Percentiles rank a stretch among this genome's conserved stretches.
phyloP scores from a whole-genome alignment of 2,329 filamentous ascomycete genomes.

The Endoconidiophora polonica region DNA sequence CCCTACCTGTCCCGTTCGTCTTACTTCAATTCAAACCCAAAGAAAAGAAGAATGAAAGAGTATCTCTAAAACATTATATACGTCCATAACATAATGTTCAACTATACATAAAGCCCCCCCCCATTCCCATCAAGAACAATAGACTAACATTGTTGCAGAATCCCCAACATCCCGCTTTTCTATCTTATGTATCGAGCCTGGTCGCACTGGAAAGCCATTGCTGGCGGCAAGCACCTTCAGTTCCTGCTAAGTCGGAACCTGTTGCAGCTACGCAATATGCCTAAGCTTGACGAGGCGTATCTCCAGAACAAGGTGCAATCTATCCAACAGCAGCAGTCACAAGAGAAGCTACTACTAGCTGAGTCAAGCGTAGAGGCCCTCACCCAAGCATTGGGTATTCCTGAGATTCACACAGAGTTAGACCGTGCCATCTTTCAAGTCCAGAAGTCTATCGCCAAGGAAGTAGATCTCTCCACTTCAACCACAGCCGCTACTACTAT shows the following conservation, averaged over 20 bases:
- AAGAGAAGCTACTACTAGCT: slow-evolving; percentile 15
- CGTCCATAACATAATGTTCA: background rate
- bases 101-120: background rate
- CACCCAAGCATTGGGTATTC: slow-evolving; percentile 44
- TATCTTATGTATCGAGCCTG: slow-evolving; percentile 83
- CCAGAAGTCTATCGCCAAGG: slow-evolving; percentile 30
- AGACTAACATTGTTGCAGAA: slow-evolving; percentile 28
- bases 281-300: slow-evolving; percentile 61
- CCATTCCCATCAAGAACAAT: background rate
- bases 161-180: slow-evolving; percentile 94
- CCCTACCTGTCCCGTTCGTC: no score
- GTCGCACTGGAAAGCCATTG: slow-evolving; percentile 78
- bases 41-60: no score
- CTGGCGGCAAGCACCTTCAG: slow-evolving; percentile 69
- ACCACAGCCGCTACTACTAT: background rate
- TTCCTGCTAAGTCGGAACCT: slow-evolving; percentile 63
- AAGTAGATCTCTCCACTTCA: slow-evolving; percentile 12
- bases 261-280: slow-evolving; percentile 47
- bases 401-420: slow-evolving; percentile 54
- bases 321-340: slow-evolving; percentile 14
- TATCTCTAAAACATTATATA: no score
- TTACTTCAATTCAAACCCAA: no score
- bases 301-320: slow-evolving; percentile 15
- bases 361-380: slow-evolving; percentile 12
- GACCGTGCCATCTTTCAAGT: slow-evolving; percentile 66